These are phyloP conservation scores for Tubosaeta sp. DNA, from an alignment of 768 basidiomycete species.

Conservation along the genomic window DNA sequence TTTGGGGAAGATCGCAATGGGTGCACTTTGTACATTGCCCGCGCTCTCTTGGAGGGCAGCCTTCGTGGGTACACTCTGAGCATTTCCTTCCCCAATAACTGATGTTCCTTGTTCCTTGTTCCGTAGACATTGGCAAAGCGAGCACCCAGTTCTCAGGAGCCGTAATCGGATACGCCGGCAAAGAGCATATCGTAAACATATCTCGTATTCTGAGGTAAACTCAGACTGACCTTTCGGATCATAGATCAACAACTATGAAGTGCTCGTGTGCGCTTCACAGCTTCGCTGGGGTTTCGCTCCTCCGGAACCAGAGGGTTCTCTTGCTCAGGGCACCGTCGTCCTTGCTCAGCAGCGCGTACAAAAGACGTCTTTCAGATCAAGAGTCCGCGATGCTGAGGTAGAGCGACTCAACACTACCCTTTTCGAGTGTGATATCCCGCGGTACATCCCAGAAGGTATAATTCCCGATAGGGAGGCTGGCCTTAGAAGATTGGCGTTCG, in stretches of 20 bases:
- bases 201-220: background rate
- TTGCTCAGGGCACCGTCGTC: conserved; percentile 28
- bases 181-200: conserved; percentile 28
- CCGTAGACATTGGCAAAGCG: conserved; percentile 33
- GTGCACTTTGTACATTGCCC: conserved; percentile 25
- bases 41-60: conserved; percentile 28
- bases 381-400: conserved; percentile 4
- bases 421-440: conserved; percentile 24
- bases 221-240: background rate
- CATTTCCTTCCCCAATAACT: background rate
- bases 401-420: conserved; percentile 26
- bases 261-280: conserved; percentile 34
- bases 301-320: conserved; percentile 4
- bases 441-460: conserved; percentile 18
- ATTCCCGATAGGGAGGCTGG: conserved; percentile 17
- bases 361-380: background rate
- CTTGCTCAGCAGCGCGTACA: conserved; percentile 22
- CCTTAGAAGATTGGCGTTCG: conserved; percentile 25
- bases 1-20: conserved; percentile 31
- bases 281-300: conserved; percentile 29
- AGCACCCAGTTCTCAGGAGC: conserved; percentile 30
- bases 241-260: conserved; percentile 31
- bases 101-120: background rate
- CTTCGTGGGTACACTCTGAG: conserved; percentile 21
- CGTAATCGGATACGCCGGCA: conserved; percentile 31